A percentile compares a stretch with the other conserved stretches of the same genome.
Evolutionary conservation across 208 protist species (phyloP).

Genomic region (Leishmania mexicana): DNA sequence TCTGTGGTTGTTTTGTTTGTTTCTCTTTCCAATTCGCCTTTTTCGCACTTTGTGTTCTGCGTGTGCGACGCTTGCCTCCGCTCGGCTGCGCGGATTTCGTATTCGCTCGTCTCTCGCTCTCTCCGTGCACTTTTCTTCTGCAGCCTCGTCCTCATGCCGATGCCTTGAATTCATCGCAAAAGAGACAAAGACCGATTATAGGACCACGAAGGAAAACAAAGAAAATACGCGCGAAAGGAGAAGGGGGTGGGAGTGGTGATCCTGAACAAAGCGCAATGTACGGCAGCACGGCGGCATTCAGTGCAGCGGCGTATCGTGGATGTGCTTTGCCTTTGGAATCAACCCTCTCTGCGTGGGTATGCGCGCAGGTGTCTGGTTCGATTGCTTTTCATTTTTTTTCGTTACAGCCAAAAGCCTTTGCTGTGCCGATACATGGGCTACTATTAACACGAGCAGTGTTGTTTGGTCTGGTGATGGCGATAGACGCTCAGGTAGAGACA

Average conservation of each 20-base stretch:
- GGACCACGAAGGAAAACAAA: background rate
- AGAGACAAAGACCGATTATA: background rate
- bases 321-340: background rate
- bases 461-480: background rate
- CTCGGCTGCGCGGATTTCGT: background rate
- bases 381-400: background rate
- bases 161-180: background rate
- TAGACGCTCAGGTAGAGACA: background rate
- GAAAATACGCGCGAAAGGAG: background rate
- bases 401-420: background rate
- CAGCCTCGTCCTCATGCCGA: background rate
- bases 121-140: background rate
- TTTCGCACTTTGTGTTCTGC: background rate
- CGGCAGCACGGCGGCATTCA: background rate
- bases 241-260: background rate
- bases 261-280: background rate
- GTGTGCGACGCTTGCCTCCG: background rate
- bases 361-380: background rate
- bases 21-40: background rate
- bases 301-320: background rate
- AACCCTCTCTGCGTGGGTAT: background rate
- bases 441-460: background rate
- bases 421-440: background rate
- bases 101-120: background rate
- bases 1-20: slow-evolving; percentile 14